Evolutionary conservation across 2,329 filamentous ascomycete genomes (phyloP), one percentile per base, ranked within the genome.

Genomic region (Fusarium begoniae): DNA sequence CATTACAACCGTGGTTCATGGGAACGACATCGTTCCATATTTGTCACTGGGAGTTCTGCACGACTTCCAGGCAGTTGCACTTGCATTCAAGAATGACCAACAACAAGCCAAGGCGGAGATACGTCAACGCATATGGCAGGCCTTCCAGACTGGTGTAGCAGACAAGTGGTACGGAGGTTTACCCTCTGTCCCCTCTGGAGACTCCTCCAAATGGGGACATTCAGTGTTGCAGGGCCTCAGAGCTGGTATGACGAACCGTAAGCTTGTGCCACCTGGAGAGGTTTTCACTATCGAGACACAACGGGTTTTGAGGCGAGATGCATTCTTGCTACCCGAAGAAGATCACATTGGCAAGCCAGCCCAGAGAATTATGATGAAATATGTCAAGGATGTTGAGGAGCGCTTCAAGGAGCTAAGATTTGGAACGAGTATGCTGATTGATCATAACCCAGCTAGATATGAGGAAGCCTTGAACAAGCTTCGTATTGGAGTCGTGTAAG

Each of bases 391-490:
- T 80, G 92, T 94, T 37, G 92, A 94, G 78, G 86, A 86, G 28
- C 84, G 89, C 60, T 95, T 95, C 80, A 86, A 89, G 35, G 93
- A 95, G 82, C 84, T 94, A 47, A 85, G 88, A 48, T 94, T 95
- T 79, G 91, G 90, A 10, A 89, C 90, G 30, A 90, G 91, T 53
- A 94, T 94, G 91, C 84, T 95, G 81, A 87, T 90, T 67, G 93
- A 95, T 79, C 93, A 95, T 79, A 94, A 90, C 73, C 93, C 93
- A 7, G 92, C 89, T 32, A 86, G 90, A 73, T 95, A 95, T 79
- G 93, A 95, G 81, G 88, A 89, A 67, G 90, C 90, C 66, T 81
- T 95, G 75, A 88, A 89, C 64, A 89, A 89, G 69, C 83, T 95
- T 79, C 82, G 83, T 24, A 73, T 85, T 15, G 88, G 88, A 0